A percentile compares a stretch with the other conserved stretches of the same genome.
Evolutionary conservation across 106 monocot species (phyloP).

Genomic region (Hemerocallis citrina): DNA sequence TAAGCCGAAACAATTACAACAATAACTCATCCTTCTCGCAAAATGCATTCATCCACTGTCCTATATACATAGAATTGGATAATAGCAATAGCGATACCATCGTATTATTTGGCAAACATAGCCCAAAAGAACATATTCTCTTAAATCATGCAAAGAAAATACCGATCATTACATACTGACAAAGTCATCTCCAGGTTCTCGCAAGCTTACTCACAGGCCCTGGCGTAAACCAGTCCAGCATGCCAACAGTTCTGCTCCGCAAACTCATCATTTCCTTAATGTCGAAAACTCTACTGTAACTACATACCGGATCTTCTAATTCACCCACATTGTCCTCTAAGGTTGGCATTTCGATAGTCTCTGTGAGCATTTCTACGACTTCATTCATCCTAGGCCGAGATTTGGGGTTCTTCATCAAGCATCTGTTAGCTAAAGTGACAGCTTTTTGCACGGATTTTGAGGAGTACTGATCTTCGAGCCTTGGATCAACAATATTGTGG

Average conservation of each 20-base stretch:
- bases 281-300: slow-evolving; percentile 20
- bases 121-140: too few relatives aligned
- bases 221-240: slow-evolving; percentile 32
- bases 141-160: too few relatives aligned
- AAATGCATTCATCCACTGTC: too few relatives aligned
- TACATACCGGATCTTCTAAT: neutral
- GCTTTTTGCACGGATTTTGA: slow-evolving; percentile 33
- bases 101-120: too few relatives aligned
- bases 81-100: too few relatives aligned
- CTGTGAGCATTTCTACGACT: slow-evolving; percentile 35
- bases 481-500: slow-evolving; percentile 39
- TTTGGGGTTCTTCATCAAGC: slow-evolving; percentile 47
- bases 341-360: slow-evolving; percentile 27
- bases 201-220: slow-evolving; percentile 7
- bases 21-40: too few relatives aligned
- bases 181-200: slow-evolving; percentile 13
- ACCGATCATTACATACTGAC: too few relatives aligned
- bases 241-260: slow-evolving; percentile 22
- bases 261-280: slow-evolving; percentile 29
- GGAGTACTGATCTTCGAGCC: slow-evolving; percentile 33
- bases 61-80: too few relatives aligned
- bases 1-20: too few relatives aligned
- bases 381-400: slow-evolving; percentile 51
- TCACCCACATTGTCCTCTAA: slow-evolving; percentile 1
- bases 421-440: slow-evolving; percentile 40